Conservation (phyloP, 2,329 filamentous ascomycete species). For the Diaporthe humulicola region DNA sequence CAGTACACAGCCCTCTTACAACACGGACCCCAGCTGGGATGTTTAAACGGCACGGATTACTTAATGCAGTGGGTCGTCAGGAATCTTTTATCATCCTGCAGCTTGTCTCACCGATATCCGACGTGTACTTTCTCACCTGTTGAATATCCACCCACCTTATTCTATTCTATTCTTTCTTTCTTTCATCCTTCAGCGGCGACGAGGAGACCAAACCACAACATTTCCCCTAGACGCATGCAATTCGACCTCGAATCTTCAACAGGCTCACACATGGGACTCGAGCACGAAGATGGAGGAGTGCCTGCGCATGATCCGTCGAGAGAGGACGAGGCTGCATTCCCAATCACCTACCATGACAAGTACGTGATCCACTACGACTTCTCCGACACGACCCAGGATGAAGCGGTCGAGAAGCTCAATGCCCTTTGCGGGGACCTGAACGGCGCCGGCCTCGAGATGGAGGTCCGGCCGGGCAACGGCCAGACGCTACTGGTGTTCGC, state of each 20-base stretch:
- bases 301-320: background rate
- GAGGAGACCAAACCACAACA: background rate
- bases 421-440: constrained; percentile 70
- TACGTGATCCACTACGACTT: constrained; percentile 75
- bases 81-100: constrained; percentile 14
- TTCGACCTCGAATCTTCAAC: constrained; percentile 9
- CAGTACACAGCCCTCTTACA: constrained; percentile 9
- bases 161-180: background rate
- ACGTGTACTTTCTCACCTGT: constrained; percentile 15
- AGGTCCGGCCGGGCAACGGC: constrained; percentile 79
- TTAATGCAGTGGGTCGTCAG: constrained; percentile 22
- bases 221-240: background rate
- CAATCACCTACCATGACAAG: constrained; percentile 50
- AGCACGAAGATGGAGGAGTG: constrained; percentile 19
- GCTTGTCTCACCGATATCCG: constrained; percentile 27
- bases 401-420: constrained; percentile 55
- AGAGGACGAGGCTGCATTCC: constrained; percentile 13
- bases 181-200: background rate
- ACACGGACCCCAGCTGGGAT: constrained; percentile 26
- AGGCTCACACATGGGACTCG: constrained; percentile 23
- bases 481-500: constrained; percentile 77
- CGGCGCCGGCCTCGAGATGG: constrained; percentile 74
- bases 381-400: constrained; percentile 54
- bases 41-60: constrained; percentile 21
- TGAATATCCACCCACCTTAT: background rate